A percentile compares a stretch with the other conserved stretches of the same genome.
phyloP scores from a whole-genome alignment of 257 asterid genomes.

The Nicotiana obtusifolia region DNA sequence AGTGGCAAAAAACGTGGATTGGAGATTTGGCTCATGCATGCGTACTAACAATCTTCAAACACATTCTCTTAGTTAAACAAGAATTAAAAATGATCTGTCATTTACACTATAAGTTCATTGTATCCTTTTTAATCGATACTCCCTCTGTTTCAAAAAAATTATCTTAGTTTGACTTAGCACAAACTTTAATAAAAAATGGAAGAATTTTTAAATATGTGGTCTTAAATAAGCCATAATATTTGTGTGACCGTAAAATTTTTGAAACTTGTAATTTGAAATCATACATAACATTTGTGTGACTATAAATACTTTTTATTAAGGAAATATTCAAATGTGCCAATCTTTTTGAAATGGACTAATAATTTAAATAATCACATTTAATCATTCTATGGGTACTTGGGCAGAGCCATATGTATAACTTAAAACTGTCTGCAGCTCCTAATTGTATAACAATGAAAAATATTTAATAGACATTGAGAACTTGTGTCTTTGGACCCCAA shows the following conservation, averaged over 20 bases:
- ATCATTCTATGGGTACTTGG: background rate
- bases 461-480: background rate
- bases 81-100: background rate
- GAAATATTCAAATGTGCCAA: too few relatives aligned
- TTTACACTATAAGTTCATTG: background rate
- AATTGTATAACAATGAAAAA: background rate
- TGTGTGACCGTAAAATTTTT: too few relatives aligned
- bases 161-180: too few relatives aligned
- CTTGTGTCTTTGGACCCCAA: background rate
- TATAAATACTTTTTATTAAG: too few relatives aligned
- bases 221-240: too few relatives aligned
- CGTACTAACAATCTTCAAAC: background rate
- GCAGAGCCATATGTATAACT: background rate
- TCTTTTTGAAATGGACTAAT: too few relatives aligned
- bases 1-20: background rate
- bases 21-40: background rate
- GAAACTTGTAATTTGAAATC: too few relatives aligned
- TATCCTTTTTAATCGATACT: background rate
- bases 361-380: background rate
- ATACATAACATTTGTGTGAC: too few relatives aligned
- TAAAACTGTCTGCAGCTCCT: background rate
- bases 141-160: too few relatives aligned
- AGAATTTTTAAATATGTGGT: too few relatives aligned
- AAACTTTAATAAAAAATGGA: too few relatives aligned
- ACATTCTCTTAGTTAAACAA: background rate